A percentile compares a stretch with the other conserved stretches of the same genome.
These are phyloP conservation scores for Taiozyma sp. DNA, from an alignment of 1,139 yeast genomes.

Conservation along the genomic window DNA sequence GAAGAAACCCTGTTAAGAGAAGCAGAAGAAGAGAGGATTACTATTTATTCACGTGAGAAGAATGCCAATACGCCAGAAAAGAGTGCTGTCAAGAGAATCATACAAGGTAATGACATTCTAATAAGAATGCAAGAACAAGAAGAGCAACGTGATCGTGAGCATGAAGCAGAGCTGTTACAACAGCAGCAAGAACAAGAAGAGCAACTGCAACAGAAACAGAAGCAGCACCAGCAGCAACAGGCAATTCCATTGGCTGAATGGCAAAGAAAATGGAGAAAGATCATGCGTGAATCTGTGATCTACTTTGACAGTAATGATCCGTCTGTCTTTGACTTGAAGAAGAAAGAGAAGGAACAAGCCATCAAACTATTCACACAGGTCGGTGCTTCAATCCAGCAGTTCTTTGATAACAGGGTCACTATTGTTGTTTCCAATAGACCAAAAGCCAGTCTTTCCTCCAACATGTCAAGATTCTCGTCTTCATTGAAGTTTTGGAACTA, in stretches of 20 bases:
- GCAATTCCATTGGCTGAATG: slow-evolving; percentile 51
- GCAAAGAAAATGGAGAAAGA: slow-evolving; percentile 78
- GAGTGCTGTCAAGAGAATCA: background rate
- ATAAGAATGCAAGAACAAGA: background rate
- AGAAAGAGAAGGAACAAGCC: slow-evolving; percentile 49
- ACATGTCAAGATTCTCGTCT: slow-evolving; percentile 57
- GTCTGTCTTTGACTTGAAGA: slow-evolving; percentile 33
- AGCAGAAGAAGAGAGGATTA: background rate
- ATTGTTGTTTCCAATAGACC: slow-evolving; percentile 71
- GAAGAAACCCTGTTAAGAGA: background rate
- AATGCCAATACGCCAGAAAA: background rate
- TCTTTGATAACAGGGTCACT: slow-evolving; percentile 74
- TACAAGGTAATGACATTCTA: background rate
- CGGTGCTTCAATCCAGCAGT: slow-evolving; percentile 65
- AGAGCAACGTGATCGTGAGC: background rate
- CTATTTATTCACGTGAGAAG: background rate
- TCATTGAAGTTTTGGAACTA: slow-evolving; percentile 82
- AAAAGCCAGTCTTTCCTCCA: slow-evolving; percentile 27
- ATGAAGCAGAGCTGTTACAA: background rate
- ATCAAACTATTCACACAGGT: slow-evolving; percentile 46
- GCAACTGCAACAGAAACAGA: background rate
- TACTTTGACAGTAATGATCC: slow-evolving; percentile 75
- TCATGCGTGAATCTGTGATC: slow-evolving; percentile 67
- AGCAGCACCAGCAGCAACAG: background rate
- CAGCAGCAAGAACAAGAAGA: background rate